Conservation (phyloP, 2,329 filamentous ascomycete genomes). For the Paecilomyces dactylethromorphus region DNA sequence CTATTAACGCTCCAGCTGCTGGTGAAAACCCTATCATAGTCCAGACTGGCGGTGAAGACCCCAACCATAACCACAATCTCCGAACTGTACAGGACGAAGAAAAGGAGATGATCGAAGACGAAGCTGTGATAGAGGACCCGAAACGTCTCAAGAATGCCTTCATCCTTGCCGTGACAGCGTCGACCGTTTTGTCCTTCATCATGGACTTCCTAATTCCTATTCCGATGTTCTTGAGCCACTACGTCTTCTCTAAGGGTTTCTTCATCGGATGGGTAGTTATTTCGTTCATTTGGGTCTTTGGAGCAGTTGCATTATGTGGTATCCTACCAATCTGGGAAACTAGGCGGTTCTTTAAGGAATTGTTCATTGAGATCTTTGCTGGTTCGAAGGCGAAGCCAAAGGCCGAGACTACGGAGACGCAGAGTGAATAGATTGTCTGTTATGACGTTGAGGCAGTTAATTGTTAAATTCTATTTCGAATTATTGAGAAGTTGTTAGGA, state of each 20-base stretch:
- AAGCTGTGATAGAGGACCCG: slow-evolving; percentile 22
- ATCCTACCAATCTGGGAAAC: slow-evolving; percentile 39
- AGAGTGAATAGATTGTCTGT: background rate
- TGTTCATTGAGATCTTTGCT: slow-evolving; percentile 3
- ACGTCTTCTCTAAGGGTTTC: slow-evolving; percentile 34
- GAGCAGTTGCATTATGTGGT: slow-evolving; percentile 31
- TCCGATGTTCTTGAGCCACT: slow-evolving; percentile 36
- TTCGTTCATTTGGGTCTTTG: slow-evolving; percentile 39
- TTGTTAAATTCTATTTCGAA: too few relatives aligned
- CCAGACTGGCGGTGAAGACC: background rate
- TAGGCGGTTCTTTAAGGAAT: slow-evolving; percentile 18
- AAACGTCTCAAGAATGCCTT: slow-evolving; percentile 25
- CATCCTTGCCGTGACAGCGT: slow-evolving; percentile 29
- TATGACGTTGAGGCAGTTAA: too few relatives aligned
- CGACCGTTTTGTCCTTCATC: slow-evolving; percentile 31
- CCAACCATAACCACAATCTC: slow-evolving; percentile 4
- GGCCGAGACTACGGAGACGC: background rate
- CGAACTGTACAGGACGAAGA: slow-evolving; percentile 16
- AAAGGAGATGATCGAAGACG: slow-evolving; percentile 16
- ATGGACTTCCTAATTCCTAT: slow-evolving; percentile 36
- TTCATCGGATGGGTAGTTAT: slow-evolving; percentile 38
- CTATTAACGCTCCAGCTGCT: slow-evolving; percentile 9
- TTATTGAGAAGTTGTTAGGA: too few relatives aligned
- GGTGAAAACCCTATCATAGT: background rate
- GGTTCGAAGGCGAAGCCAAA: background rate